Conservation (phyloP, 2,329 filamentous ascomycete genomes). For the Beauveria scarabaeidicola region DNA sequence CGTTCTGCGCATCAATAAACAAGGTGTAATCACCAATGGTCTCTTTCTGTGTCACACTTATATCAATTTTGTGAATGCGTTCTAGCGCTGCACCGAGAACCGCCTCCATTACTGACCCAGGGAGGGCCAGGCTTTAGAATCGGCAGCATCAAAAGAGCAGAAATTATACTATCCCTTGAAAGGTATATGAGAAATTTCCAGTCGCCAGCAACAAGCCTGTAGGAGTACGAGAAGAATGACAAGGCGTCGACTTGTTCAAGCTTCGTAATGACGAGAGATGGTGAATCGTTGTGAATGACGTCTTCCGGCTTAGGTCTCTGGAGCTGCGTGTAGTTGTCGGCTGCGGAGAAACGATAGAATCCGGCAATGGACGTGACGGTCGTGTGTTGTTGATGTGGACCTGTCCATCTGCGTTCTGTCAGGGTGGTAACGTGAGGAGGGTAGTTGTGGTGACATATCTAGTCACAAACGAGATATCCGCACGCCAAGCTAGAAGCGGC, state of each 20-base stretch:
- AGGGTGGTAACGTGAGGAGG: constrained; percentile 40
- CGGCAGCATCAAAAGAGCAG: constrained; percentile 47
- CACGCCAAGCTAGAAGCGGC: constrained; percentile 30
- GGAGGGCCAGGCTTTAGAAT: constrained; percentile 48
- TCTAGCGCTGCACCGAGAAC: constrained; percentile 53
- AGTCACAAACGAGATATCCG: constrained; percentile 49
- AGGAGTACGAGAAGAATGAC: constrained; percentile 54
- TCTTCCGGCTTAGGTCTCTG: constrained; percentile 40
- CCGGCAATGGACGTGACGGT: constrained; percentile 42
- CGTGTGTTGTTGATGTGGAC: constrained; percentile 32
- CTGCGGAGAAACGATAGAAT: constrained; percentile 48
- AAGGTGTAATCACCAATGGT: constrained; percentile 58
- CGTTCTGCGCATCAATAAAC: constrained; percentile 46
- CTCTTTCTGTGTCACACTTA: constrained; percentile 56
- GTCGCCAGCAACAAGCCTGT: constrained; percentile 55
- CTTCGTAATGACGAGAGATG: constrained; percentile 35
- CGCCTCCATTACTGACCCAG: constrained; percentile 49
- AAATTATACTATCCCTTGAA: constrained; percentile 56
- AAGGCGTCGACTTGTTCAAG: constrained; percentile 42
- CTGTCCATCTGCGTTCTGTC: constrained; percentile 17
- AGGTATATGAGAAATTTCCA: constrained; percentile 63
- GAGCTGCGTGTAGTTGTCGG: constrained; percentile 55
- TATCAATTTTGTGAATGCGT: constrained; percentile 50
- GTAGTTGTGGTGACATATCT: constrained; percentile 49
- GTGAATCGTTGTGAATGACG: constrained; percentile 41